phyloP scores from a whole-genome alignment of 768 basidiomycete genomes.

The Dioszegia hungarica region DNA sequence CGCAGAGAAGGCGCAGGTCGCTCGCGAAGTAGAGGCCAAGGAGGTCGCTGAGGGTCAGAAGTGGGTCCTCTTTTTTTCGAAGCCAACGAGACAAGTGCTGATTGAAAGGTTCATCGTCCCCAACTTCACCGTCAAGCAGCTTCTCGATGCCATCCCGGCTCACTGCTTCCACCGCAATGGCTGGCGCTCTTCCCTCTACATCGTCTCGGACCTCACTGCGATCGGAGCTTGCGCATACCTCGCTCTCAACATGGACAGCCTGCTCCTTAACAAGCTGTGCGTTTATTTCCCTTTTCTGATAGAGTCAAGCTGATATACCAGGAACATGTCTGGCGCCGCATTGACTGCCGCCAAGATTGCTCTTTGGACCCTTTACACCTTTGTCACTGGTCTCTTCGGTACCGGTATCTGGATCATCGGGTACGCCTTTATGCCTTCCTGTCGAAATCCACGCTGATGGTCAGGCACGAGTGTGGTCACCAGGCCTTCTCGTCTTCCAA shows the following conservation, averaged over 20 bases:
- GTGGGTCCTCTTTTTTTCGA: conserved; percentile 14
- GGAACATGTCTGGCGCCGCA: conserved; percentile 55
- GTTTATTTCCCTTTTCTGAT: conserved; percentile 9
- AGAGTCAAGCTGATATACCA: conserved; percentile 4
- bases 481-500: conserved; percentile 94
- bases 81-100: not conserved
- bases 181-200: conserved; percentile 67
- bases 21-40: conserved; percentile 37
- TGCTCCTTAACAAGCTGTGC: conserved; percentile 49
- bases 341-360: conserved; percentile 57
- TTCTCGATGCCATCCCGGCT: conserved; percentile 75
- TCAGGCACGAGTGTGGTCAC: conserved; percentile 82
- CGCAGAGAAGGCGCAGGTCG: conserved; percentile 25
- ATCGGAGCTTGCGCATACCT: conserved; percentile 66
- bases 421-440: conserved; percentile 8
- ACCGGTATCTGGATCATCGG: conserved; percentile 94
- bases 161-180: conserved; percentile 92
- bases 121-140: conserved; percentile 79
- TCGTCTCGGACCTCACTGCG: conserved; percentile 70
- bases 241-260: conserved; percentile 61
- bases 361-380: conserved; percentile 75
- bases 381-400: conserved; percentile 74
- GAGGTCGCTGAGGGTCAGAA: conserved; percentile 39
- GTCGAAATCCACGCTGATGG: not conserved
- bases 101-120: conserved; percentile 59